Evolutionary conservation across 768 basidiomycete species (phyloP).

Genomic region (Suillus brevipes): DNA sequence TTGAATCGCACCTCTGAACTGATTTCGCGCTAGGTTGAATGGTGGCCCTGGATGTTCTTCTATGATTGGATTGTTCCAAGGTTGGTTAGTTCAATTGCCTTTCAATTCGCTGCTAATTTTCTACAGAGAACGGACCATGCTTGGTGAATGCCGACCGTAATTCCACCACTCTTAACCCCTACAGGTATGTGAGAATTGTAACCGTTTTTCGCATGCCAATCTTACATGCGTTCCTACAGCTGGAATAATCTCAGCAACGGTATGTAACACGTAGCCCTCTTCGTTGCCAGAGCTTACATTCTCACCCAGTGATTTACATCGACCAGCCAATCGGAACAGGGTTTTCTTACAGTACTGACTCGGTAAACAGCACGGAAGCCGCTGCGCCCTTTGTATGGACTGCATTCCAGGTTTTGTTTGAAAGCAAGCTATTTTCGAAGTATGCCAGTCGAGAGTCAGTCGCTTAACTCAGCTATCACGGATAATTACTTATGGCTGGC

Average conservation of each 20-base stretch:
- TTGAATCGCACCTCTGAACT: background rate
- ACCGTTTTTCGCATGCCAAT: background rate
- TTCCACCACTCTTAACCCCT: constrained; percentile 60
- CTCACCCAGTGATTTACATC: constrained; percentile 59
- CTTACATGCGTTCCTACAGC: constrained; percentile 28
- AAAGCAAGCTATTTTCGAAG: constrained; percentile 51
- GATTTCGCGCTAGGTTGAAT: constrained; percentile 42
- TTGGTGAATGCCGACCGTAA: constrained; percentile 52
- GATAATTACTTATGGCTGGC: background rate
- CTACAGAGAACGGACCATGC: constrained; percentile 64
- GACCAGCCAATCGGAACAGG: constrained; percentile 70
- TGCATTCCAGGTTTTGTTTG: constrained; percentile 64
- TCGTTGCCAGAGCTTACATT: background rate
- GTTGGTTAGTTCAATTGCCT: constrained; percentile 22
- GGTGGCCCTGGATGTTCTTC: constrained; percentile 65
- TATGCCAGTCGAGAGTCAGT: constrained; percentile 56
- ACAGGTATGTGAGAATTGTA: constrained; percentile 41
- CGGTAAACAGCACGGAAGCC: constrained; percentile 51
- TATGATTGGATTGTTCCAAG: constrained; percentile 69
- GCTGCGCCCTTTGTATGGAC: constrained; percentile 62
- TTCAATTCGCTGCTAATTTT: background rate
- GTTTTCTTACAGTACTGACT: constrained; percentile 58
- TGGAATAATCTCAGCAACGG: constrained; percentile 73
- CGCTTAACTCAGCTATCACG: background rate
- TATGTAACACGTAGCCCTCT: constrained; percentile 29